Conservation (phyloP, 83 land plant genomes). For the Diphasiastrum complanatum region DNA sequence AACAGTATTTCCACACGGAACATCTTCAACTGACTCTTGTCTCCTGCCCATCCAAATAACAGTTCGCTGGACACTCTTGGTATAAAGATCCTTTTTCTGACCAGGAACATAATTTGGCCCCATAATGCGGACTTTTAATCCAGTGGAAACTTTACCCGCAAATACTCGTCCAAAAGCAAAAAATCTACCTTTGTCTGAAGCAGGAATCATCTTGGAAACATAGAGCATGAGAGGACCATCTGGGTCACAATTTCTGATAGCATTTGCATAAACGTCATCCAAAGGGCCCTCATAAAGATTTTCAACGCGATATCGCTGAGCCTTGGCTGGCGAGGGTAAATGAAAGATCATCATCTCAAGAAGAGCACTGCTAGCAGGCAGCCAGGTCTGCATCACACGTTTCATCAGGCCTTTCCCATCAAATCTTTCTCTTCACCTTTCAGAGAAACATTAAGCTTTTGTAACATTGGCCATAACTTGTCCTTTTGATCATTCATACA, state of each 20-base stretch:
- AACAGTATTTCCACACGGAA: too few species aligned
- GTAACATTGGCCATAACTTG: slow-evolving; percentile 16
- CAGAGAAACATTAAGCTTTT: slow-evolving; percentile 6
- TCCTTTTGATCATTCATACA: slow-evolving; percentile 17
- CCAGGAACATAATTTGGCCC: slow-evolving; percentile 14
- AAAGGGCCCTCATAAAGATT: slow-evolving; percentile 16
- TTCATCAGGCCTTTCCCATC: slow-evolving; percentile 3
- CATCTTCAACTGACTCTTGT: too few species aligned
- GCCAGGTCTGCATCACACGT: too few species aligned
- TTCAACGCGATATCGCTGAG: slow-evolving; percentile 15
- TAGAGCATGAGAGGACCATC: slow-evolving; percentile 16
- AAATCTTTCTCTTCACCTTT: slow-evolving; percentile 8
- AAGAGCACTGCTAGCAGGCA: too few species aligned
- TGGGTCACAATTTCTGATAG: slow-evolving; percentile 14
- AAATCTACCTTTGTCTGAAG: too few species aligned
- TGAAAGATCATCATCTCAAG: too few species aligned
- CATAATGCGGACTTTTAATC: slow-evolving; percentile 9
- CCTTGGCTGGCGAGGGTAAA: slow-evolving; percentile 7
- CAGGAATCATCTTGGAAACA: slow-evolving; percentile 17
- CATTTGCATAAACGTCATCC: slow-evolving; percentile 3
- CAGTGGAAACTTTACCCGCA: slow-evolving; percentile 8
- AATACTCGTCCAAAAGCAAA: slow-evolving; percentile 13
- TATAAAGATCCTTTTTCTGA: slow-evolving; percentile 13
- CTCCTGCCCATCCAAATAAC: too few species aligned
- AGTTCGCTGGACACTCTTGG: slow-evolving; percentile 12